Base-by-base conservation (phyloP, 441 rosid species). In the Gossypium gossypioides region DNA sequence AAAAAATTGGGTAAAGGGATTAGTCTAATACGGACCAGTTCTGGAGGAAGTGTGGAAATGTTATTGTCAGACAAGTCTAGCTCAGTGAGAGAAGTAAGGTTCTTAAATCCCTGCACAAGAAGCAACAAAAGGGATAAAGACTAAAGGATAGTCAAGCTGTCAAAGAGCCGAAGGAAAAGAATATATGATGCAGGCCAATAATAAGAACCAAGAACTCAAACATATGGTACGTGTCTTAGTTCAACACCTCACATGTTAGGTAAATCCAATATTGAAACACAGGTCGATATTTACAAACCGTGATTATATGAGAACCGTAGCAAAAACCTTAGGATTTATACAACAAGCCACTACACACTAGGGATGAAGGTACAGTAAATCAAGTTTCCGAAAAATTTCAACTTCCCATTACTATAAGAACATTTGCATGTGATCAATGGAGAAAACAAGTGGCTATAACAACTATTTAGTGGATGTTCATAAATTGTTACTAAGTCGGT, bases 61-160 rank as follows among this genome's bases (percentile, higher is more conserved):
- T 83, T 84, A 81, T 94, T 94, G 91, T 91, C 93, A 57, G 97
- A 88, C 78, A 94, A 69, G 81, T 90, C 91, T 76, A 94, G 85
- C 83, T 86, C 91, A 15, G 86, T 81, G 61, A 94, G 96, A 77
- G 87, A 85, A 59, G 88, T 76, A 66, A 90, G 81, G 78, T 74
- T 81, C 80, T 85, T 88, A 70, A 94, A 59, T 40, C 86, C 89
- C 98, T 94, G 92, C 79, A 78, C 40, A 27, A 34, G 73, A 42
- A 51, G 37, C 62, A 60, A 44, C 29, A 13, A 42, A 65, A 46
- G 40, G 34, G 60, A 75, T 51, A 44, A 65, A 74, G 37, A 16
- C 21, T 2, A 10, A 18, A 32, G 2, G 0, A 1, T 18, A 21
- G 63, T 55, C 2, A 4, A 19, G 15, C 34, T 42, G 34, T 65